Evolutionary conservation across 768 basidiomycete genomes (phyloP), one percentile per base, ranked within the genome.

Genomic region (Xerocomus potaroensis): DNA sequence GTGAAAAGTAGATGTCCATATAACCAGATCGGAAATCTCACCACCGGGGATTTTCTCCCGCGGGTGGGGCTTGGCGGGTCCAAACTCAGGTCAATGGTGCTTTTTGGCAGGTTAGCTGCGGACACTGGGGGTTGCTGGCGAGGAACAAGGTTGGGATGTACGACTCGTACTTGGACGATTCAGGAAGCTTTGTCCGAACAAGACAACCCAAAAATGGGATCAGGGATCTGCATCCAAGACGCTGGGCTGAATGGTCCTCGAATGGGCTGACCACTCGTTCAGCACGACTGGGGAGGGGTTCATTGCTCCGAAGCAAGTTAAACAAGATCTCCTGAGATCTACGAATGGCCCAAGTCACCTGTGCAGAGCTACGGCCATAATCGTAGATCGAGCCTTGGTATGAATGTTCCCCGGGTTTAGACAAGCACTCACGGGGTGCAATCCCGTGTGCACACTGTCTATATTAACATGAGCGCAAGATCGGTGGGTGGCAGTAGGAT

Each of bases 21-120:
- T 24, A 16, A 15, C 65, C 65, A 7, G 65, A 67, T 19, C 56
- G 61, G 46, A 66, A 67, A 18, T 52, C 22, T 26, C 30, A 49
- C 61, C 57, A 57, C 26, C 59, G 51, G 48, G 21, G 19, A 27
- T n/a, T n/a, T 10, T n/a, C 29, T 41, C 42, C 34, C 4, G 10
- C 26, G 5, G 15, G 21, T 8, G 45, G 36, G n/a, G 43, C 34
- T 22, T 22, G 45, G 41, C 7, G 30, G 16, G 16, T 43, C 47
- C 19, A 45, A 11, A 8, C 51, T 48, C 36, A 49, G 40, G 26
- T 54, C 57, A 16, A 55, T 45, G 35, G 50, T 36, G 1, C 29
- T 39, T 30, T 43, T 48, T 12, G 35, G 12, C 10, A 37, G 12
- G 19, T 36, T 14, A 6, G 44, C 9, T 32, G 34, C 19, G 36